These are phyloP conservation scores for Hygrophorus pudorinus DNA, from an alignment of 768 basidiomycete species.

Conservation along the genomic window DNA sequence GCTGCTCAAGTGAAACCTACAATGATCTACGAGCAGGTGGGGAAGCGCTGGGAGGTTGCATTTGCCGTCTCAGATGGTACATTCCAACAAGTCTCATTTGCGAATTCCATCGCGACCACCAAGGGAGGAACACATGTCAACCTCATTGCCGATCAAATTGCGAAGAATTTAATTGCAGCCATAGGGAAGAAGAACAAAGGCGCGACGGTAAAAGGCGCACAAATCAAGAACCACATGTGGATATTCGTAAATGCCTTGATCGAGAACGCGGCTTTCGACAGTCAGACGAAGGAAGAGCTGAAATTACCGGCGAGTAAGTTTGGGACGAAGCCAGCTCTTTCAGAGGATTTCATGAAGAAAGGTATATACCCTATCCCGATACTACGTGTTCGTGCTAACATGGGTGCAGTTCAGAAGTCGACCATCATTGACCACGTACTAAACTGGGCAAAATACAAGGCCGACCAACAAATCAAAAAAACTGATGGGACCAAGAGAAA, in stretches of 20 bases:
- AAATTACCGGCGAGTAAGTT: slow-evolving; percentile 85
- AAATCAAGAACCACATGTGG: slow-evolving; percentile 98
- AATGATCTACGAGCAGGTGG: slow-evolving; percentile 73
- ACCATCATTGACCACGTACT: slow-evolving; percentile 86
- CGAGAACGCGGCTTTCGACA: slow-evolving; percentile 98
- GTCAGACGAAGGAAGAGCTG: slow-evolving; percentile 95
- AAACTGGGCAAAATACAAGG: slow-evolving; percentile 95
- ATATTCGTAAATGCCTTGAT: slow-evolving; percentile 93
- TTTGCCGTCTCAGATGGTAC: slow-evolving; percentile 90
- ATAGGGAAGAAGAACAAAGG: slow-evolving; percentile 98
- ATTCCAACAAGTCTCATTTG: slow-evolving; percentile 93
- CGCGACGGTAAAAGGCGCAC: slow-evolving; percentile 84
- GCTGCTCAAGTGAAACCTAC: slow-evolving; percentile 68
- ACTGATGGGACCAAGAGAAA: slow-evolving; percentile 88
- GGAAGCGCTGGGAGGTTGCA: slow-evolving; percentile 87
- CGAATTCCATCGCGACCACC: slow-evolving; percentile 92
- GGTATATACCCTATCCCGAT: slow-evolving; percentile 34
- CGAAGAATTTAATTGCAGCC: slow-evolving; percentile 69
- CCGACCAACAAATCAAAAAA: slow-evolving; percentile 92
- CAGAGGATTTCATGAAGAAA: slow-evolving; percentile 96
- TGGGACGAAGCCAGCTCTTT: slow-evolving; percentile 72
- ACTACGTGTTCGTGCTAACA: background rate
- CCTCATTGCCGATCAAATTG: slow-evolving; percentile 77
- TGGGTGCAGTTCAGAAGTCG: slow-evolving; percentile 65
- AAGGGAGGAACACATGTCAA: slow-evolving; percentile 95